Base-by-base conservation (phyloP, 139 green algal species). In the Chlorella sp. region DNA sequence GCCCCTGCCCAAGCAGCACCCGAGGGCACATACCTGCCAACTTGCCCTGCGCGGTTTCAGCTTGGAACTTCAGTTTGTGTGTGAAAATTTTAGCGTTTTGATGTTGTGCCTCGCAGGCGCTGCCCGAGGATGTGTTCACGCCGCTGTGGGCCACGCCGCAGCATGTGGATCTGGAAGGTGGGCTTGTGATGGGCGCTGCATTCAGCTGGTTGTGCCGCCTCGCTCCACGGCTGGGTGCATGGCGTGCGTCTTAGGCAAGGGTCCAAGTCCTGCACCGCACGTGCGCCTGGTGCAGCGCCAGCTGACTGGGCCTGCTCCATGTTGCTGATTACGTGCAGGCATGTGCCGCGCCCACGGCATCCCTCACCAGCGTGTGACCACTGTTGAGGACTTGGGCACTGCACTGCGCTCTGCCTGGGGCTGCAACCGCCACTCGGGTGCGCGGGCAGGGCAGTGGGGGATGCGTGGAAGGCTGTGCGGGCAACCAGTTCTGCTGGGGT, bases 131-230 rank as follows among this genome's bases (percentile, higher is more conserved):
- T 2, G 68, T 85, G 41, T 99, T 99, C 88, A 94, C 90, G 7
- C 87, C 87, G 73, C 91, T 99, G 65, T 99, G 96, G 94, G 92
- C 93, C 38, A 99, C 97, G 9, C 97, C 97, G 1, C 97, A 97
- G 80, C 92, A 96, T 76, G 94, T 97, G 13, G 95, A 97, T 81
- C 87, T 98, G 70, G 90, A 92, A 81, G 93, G 92, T 91, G 84
- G 69, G 87, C 76, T 3, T 3, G 30, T 16, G 72, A 9, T 1
- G 46, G 36, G 24, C 20, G 2, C 13, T 14, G 13, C 7, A 1
- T 54, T 16, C 69, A 54, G 69, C 38, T 54, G 69, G 28, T 32
- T 14, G 5, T 36, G 32, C 24, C 5, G 65, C 32, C 1, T 48
- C 67, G 65, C 32, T 40, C 56, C 30, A 24, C 56, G 56, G 11